Evolutionary conservation across 2,329 filamentous ascomycete genomes (phyloP), one percentile per base, ranked within the genome.

Genomic region (Ascochyta koolunga): DNA sequence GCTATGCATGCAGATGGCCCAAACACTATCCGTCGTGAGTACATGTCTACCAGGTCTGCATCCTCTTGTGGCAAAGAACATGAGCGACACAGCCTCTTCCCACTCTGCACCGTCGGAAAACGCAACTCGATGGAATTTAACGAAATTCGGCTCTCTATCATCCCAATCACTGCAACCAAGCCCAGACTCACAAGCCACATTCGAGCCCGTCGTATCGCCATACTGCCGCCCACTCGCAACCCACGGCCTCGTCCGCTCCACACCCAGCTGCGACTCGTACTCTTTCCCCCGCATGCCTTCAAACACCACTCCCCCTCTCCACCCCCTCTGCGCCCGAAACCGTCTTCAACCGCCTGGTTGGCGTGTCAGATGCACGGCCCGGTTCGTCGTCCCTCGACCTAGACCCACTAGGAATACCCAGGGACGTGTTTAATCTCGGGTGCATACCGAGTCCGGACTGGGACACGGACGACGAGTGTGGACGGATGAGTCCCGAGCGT

Each of bases 181-280:
- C 16, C 21, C 38, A 13, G 40, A 49, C 22, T 49, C 40, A 1
- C 13, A 40, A 2, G 16, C n/a, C 19, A 29, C 40, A 9, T 22
- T 40, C 15, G 35, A 38, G n/a, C 45, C 51, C 5, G 39, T 31
- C 2, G 45, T 47, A 15, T 50, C 53, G 36, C 51, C 59, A 2
- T 71, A 69, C 35, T 70, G 67, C 51, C 57, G 51, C 11, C 67
- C 69, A 2, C 51, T 71, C 0, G 67, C 65, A 10, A 71, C 69
- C 0, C 65, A 68, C 19, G 67, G 67, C 15, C 62, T 71, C 4
- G 65, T 66, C 22, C 61, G 58, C 11, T 57, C 64, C 1, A 62
- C 62, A 3, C 59, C 54, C 18, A 67, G 65, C 37, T 54, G 57
- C 10, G 52, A 60, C 25, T 62, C 61, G 2, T 62, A 68, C 25